phyloP scores from a whole-genome alignment of 176 grass and related monocot species.

The Triticum dicoccoides region DNA sequence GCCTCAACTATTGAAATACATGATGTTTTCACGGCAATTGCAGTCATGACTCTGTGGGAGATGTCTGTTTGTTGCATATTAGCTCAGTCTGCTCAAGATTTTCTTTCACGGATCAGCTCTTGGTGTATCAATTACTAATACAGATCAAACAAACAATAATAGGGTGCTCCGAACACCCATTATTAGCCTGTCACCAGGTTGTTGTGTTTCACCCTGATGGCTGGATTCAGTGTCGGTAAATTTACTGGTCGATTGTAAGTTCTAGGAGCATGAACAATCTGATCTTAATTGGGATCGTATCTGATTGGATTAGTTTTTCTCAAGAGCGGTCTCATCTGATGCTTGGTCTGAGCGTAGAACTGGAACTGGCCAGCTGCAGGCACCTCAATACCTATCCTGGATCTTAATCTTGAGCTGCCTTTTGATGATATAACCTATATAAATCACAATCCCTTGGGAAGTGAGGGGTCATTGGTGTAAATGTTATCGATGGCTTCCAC shows the following conservation, averaged over 20 bases:
- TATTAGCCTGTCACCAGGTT: background rate
- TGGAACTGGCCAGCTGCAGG: background rate
- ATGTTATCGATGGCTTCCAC: background rate
- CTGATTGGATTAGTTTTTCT: background rate
- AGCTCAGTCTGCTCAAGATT: background rate
- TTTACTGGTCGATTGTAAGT: background rate
- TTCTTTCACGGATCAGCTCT: background rate
- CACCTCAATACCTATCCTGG: constrained; percentile 4
- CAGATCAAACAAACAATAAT: background rate
- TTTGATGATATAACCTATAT: background rate
- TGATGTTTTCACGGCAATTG: background rate
- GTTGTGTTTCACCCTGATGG: background rate
- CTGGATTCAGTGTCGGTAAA: background rate
- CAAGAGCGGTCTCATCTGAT: background rate
- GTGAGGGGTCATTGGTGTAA: background rate
- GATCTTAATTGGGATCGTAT: background rate
- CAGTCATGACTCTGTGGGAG: background rate
- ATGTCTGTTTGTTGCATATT: background rate
- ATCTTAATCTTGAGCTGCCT: background rate
- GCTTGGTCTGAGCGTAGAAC: background rate
- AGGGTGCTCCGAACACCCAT: background rate
- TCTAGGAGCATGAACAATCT: background rate
- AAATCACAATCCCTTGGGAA: background rate
- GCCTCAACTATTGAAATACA: background rate
- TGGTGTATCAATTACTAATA: background rate